Evolutionary conservation across 805 yeast species (phyloP).

Genomic region (Zygoascus bituminiphila): DNA sequence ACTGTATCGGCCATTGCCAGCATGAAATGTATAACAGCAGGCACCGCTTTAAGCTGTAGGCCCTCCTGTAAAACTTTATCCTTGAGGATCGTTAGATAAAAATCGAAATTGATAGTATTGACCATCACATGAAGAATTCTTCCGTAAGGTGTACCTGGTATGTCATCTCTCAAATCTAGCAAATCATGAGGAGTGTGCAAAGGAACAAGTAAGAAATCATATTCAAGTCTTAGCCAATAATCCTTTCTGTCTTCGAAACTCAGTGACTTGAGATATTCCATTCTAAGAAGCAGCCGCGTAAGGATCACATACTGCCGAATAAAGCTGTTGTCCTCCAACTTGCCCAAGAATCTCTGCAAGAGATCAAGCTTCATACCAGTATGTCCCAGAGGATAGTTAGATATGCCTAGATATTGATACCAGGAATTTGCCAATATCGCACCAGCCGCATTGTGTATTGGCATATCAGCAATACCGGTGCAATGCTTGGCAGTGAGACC

Average conservation of each 20-base stretch:
- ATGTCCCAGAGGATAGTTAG: not conserved
- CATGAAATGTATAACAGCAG: slow-evolving; percentile 10
- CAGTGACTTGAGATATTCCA: not conserved
- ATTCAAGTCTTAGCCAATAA: slow-evolving; percentile 8
- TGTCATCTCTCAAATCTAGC: slow-evolving; percentile 8
- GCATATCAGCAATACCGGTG: not conserved
- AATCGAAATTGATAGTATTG: slow-evolving; percentile 6
- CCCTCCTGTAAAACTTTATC: slow-evolving; percentile 1
- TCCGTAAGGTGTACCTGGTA: slow-evolving; percentile 8
- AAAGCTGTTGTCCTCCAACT: not conserved
- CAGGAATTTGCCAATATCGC: slow-evolving; percentile 1
- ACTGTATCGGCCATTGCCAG: slow-evolving; percentile 10
- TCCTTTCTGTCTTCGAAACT: not conserved
- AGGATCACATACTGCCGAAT: not conserved
- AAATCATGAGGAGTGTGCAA: slow-evolving; percentile 6
- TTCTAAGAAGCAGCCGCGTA: not conserved
- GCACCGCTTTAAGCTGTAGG: slow-evolving; percentile 8
- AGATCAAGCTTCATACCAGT: not conserved
- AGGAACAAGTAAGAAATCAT: slow-evolving; percentile 8
- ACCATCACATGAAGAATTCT: slow-evolving; percentile 9
- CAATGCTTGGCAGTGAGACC: not conserved
- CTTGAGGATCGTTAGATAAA: slow-evolving; percentile 7
- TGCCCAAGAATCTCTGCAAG: not conserved
- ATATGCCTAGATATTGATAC: slow-evolving; percentile 1
- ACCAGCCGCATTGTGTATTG: not conserved